A percentile compares a stretch with the other conserved stretches of the same genome.
Evolutionary conservation across 495 filamentous ascomycete species (phyloP).

Genomic region (Lineolata rhizophorae): DNA sequence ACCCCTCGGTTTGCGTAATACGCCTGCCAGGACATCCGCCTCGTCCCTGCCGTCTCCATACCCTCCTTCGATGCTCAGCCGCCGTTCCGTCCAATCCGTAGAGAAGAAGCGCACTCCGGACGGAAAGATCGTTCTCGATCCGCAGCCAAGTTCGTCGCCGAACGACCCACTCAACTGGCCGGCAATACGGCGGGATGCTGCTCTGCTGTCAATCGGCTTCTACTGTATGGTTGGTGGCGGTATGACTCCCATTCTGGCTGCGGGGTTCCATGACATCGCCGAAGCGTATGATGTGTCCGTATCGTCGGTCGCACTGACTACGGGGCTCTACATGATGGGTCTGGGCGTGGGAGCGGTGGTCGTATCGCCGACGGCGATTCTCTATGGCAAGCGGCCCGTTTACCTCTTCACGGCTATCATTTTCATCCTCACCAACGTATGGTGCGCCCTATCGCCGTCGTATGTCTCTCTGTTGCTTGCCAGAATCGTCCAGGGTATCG

Average conservation of each 20-base stretch:
- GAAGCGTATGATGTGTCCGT: conserved; percentile 44
- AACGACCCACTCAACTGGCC: conserved; percentile 96
- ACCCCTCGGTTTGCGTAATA: conserved; percentile 57
- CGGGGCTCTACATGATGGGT: conserved; percentile 90
- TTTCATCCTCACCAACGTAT: conserved; percentile 57
- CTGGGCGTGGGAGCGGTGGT: conserved; percentile 68
- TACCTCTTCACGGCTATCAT: conserved; percentile 61
- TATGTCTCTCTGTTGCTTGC: conserved; percentile 65
- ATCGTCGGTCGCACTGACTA: conserved; percentile 65
- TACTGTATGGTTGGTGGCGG: conserved; percentile 88
- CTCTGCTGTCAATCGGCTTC: conserved; percentile 66
- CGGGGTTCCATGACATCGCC: conserved; percentile 72
- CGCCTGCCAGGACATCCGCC: conserved; percentile 49
- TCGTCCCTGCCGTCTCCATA: conserved; percentile 48
- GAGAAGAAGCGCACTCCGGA: conserved; percentile 57
- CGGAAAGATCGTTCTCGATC: conserved; percentile 72
- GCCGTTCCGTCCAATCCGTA: conserved; percentile 6
- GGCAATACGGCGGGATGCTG: conserved; percentile 55
- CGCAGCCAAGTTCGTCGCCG: conserved; percentile 73
- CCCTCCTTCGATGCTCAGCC: conserved; percentile 17
- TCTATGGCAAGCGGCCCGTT: conserved; percentile 79
- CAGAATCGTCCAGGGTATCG: conserved; percentile 68
- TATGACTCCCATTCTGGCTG: conserved; percentile 78
- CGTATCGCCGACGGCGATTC: conserved; percentile 74
- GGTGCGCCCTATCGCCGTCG: conserved; percentile 68